A percentile compares a stretch with the other conserved stretches of the same genome.
Evolutionary conservation across 352 stramenopile genomes (phyloP).

Genomic region (Phytophthora kernoviae): DNA sequence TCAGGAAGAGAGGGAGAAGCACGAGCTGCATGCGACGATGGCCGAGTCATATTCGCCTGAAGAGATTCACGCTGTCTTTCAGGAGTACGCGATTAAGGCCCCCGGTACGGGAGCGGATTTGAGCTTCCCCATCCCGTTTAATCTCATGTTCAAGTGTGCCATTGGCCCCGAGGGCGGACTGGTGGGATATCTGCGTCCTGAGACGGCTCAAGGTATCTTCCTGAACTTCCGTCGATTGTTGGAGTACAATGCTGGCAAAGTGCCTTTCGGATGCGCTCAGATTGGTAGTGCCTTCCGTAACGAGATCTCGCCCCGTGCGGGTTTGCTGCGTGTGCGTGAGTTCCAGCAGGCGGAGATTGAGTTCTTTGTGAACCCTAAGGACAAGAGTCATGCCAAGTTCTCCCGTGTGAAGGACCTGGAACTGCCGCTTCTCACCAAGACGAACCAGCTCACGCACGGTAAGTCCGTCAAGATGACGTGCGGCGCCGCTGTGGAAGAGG

Average conservation of each 20-base stretch:
- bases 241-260: slow-evolving; percentile 97
- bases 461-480: slow-evolving; percentile 95
- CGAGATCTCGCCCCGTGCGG: slow-evolving; percentile 97
- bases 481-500: slow-evolving; percentile 90
- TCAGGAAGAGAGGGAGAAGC: slow-evolving; percentile 90
- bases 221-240: slow-evolving; percentile 99
- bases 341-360: slow-evolving; percentile 99
- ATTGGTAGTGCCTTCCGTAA: slow-evolving; percentile 92
- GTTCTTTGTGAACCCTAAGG: slow-evolving; percentile 98
- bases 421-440: slow-evolving; percentile 93
- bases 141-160: slow-evolving; percentile 99
- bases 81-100: slow-evolving; percentile 95
- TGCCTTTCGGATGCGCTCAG: slow-evolving; percentile 84
- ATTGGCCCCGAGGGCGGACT: slow-evolving; percentile 98
- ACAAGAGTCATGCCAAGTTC: slow-evolving; percentile 99
- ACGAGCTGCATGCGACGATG: slow-evolving; percentile 94
- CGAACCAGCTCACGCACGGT: slow-evolving; percentile 96
- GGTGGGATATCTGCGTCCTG: slow-evolving; percentile 97
- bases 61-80: slow-evolving; percentile 96
- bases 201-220: slow-evolving; percentile 99
- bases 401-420: slow-evolving; percentile 72
- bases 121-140: slow-evolving; percentile 98
- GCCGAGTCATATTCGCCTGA: slow-evolving; percentile 97
- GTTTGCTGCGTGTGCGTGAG: slow-evolving; percentile 98
- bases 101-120: slow-evolving; percentile 91